phyloP scores from a whole-genome alignment of 805 yeast species.

The Teunomyces aglyptinius region DNA sequence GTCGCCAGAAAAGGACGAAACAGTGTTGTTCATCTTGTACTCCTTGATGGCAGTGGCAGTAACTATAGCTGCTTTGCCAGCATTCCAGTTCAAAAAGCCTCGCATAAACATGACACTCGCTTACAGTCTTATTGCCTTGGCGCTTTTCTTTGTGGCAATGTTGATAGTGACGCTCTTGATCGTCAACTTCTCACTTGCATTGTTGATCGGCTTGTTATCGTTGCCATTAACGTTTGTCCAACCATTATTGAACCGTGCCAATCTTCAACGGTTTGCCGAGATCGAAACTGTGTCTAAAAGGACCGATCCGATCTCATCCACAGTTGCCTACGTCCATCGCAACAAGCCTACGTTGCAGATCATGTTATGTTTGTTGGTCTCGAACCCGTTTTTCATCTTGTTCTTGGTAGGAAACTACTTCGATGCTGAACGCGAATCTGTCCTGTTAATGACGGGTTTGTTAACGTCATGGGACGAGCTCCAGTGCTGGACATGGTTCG shows the following conservation, averaged over 20 bases:
- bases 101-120: slow-evolving; percentile 20
- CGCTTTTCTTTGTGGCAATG: slow-evolving; percentile 59
- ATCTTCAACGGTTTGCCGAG: background rate
- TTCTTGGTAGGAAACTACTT: slow-evolving; percentile 25
- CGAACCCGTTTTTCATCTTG: slow-evolving; percentile 51
- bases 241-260: slow-evolving; percentile 19
- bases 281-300: background rate
- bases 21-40: slow-evolving; percentile 16
- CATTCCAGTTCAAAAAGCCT: slow-evolving; percentile 5
- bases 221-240: slow-evolving; percentile 71
- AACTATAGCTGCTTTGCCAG: slow-evolving; percentile 15
- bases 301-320: slow-evolving; percentile 7
- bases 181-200: slow-evolving; percentile 80
- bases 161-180: slow-evolving; percentile 71
- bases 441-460: slow-evolving; percentile 49
- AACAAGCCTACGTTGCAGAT: slow-evolving; percentile 16
- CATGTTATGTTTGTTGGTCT: slow-evolving; percentile 36
- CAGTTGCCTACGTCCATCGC: slow-evolving; percentile 4
- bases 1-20: slow-evolving; percentile 13
- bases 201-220: slow-evolving; percentile 64
- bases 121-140: slow-evolving; percentile 41
- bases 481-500: slow-evolving; percentile 85
- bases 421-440: slow-evolving; percentile 31
- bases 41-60: slow-evolving; percentile 14
- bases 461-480: slow-evolving; percentile 63